These are phyloP conservation scores for Penicillium sp. DNA, from an alignment of 2,329 filamentous ascomycete genomes.

Conservation along the genomic window DNA sequence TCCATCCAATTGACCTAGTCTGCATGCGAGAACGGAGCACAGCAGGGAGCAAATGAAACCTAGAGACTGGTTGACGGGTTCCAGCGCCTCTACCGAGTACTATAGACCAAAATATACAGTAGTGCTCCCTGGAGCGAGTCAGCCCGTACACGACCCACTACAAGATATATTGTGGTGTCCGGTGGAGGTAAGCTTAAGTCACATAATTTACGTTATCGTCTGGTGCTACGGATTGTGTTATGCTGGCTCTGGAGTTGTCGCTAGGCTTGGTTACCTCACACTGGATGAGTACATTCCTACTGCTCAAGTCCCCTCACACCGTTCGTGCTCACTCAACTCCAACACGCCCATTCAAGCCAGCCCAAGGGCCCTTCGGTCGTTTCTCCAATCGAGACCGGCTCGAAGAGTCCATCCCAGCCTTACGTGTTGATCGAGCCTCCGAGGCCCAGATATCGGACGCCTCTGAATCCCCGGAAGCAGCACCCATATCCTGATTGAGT, in stretches of 20 bases:
- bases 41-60: too few relatives aligned
- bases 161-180: not conserved
- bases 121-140: not conserved
- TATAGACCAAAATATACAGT: not conserved
- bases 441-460: constrained; percentile 39
- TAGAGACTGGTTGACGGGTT: too few relatives aligned
- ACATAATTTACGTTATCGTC: too few relatives aligned
- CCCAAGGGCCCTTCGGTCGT: constrained; percentile 42
- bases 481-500: constrained; percentile 40
- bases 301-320: not conserved
- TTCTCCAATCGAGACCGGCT: constrained; percentile 29
- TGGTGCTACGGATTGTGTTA: not conserved
- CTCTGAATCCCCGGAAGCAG: constrained; percentile 23
- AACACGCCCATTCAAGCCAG: constrained; percentile 41
- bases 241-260: too few relatives aligned
- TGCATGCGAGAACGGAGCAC: too few relatives aligned
- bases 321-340: constrained; percentile 26
- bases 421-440: constrained; percentile 33
- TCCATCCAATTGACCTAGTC: not conserved
- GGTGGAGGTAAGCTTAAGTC: too few relatives aligned
- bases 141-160: not conserved
- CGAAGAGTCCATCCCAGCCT: constrained; percentile 15
- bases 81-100: too few relatives aligned
- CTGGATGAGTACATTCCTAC: not conserved
- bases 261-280: not conserved